These are phyloP conservation scores for Elasticomyces elasticus DNA, from an alignment of 495 filamentous ascomycete species.

Conservation along the genomic window DNA sequence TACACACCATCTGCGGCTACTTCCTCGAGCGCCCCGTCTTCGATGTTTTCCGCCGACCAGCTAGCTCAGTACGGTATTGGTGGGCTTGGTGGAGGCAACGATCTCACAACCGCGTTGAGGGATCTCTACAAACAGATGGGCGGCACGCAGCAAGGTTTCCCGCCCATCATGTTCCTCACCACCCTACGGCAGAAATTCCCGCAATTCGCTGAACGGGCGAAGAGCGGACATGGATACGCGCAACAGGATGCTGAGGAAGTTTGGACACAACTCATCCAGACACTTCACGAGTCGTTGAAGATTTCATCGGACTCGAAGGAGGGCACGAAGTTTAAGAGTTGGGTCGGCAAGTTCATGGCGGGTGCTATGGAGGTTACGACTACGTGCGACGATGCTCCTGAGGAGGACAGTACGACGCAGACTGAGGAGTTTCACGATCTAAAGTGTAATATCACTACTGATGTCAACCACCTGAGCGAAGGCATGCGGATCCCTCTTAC, in stretches of 20 bases:
- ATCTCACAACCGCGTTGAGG: slow-evolving; percentile 70
- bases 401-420: slow-evolving; percentile 54
- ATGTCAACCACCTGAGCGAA: slow-evolving; percentile 81
- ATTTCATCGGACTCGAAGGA: slow-evolving; percentile 39
- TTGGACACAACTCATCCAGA: slow-evolving; percentile 91
- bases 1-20: slow-evolving; percentile 46
- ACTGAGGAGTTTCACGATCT: slow-evolving; percentile 83
- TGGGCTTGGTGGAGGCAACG: slow-evolving; percentile 49
- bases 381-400: slow-evolving; percentile 66
- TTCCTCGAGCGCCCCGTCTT: too few species aligned
- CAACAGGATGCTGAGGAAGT: slow-evolving; percentile 98
- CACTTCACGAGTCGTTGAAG: slow-evolving; percentile 70
- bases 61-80: slow-evolving; percentile 52
- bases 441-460: slow-evolving; percentile 80
- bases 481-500: slow-evolving; percentile 70
- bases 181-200: slow-evolving; percentile 72
- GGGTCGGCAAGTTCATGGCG: slow-evolving; percentile 82
- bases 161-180: slow-evolving; percentile 75
- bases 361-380: slow-evolving; percentile 67
- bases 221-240: slow-evolving; percentile 71
- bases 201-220: slow-evolving; percentile 85
- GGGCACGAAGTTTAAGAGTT: slow-evolving; percentile 39
- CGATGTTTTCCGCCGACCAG: slow-evolving; percentile 36
- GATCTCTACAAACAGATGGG: slow-evolving; percentile 91
- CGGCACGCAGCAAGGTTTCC: slow-evolving; percentile 78